Base-by-base conservation (phyloP, 2,329 filamentous ascomycete species). In the Aspergillus melleus region DNA sequence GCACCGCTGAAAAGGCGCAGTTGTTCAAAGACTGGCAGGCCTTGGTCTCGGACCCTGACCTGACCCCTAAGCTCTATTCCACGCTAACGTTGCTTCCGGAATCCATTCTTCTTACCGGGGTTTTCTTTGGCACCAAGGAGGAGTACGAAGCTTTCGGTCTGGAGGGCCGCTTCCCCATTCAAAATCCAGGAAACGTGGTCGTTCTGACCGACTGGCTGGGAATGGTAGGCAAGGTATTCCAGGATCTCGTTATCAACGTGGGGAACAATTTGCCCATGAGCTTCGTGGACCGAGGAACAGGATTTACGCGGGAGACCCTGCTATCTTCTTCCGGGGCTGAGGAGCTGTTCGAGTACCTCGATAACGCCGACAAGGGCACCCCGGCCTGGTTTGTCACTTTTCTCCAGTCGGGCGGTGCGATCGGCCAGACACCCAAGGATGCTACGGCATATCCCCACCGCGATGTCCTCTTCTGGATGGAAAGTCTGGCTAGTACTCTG, bases 401-500 rank as follows among this genome's bases (percentile, higher is more conserved):
- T 12, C 44, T 47, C 22, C 66, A 84, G 88, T 68, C 80, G 84
- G 87, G 85, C 49, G 87, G 87, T 10, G 86, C 85, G 12, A 80
- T 86, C 54, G 81, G 79, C 64, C 85, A 89, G 59, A 75, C 84
- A 1, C 74, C 85, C 0, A 70, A 72, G 61, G 78, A 87, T 64
- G 82, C 81, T 10, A 88, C 86, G 0, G 82, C 86, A 8, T 89
- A 87, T 67, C 81, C 83, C 0, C 87, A 89, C 66, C 83, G 88
- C 51, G 84, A 89, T 76, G 85, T 85, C 63, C 66, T 88, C 46
- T 83, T 88, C 73, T 88, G 86, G 75, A 82, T 86, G 68, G 85
- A 89, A 68, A 84, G 82, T 0, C 89, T 88, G 67, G 84, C 79
- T 9, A 39, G n/a, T 47, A 52, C 14, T 8, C 6, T 53, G 6